Percentiles rank a stretch among this genome's conserved stretches.
These are phyloP conservation scores for Phytophthora multivora DNA, from an alignment of 352 stramenopile species.

Conservation along the genomic window DNA sequence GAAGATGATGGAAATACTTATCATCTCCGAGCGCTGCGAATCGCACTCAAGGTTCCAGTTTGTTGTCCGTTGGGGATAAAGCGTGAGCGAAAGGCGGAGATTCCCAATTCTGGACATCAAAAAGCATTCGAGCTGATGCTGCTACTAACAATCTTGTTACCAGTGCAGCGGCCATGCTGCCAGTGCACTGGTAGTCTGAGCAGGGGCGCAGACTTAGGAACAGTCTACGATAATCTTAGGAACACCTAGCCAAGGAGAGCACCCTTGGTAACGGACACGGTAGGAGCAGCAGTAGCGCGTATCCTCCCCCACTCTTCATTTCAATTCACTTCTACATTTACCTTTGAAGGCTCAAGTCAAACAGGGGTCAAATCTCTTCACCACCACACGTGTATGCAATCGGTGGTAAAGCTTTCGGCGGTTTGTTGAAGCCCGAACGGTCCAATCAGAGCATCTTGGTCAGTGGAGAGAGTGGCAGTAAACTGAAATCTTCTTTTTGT, in stretches of 20 bases:
- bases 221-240: neutral
- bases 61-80: too few relatives aligned
- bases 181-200: neutral
- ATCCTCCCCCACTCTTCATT: neutral
- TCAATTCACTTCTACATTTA: neutral
- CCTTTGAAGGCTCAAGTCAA: too few relatives aligned
- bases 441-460: slow-evolving; percentile 94
- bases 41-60: too few relatives aligned
- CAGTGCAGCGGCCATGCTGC: neutral
- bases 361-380: too few relatives aligned
- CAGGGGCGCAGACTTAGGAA: neutral
- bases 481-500: too few relatives aligned
- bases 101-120: too few relatives aligned
- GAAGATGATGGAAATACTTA: too few relatives aligned
- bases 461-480: slow-evolving; percentile 91
- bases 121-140: too few relatives aligned
- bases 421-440: slow-evolving; percentile 56
- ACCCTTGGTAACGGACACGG: neutral
- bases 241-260: neutral
- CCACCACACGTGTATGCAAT: slow-evolving; percentile 93
- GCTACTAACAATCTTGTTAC: too few relatives aligned
- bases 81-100: too few relatives aligned
- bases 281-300: neutral
- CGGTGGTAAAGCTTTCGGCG: slow-evolving; percentile 83
- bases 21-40: too few relatives aligned